These are phyloP conservation scores for Yarrowia sp. DNA, from an alignment of 805 yeast species.

Conservation along the genomic window DNA sequence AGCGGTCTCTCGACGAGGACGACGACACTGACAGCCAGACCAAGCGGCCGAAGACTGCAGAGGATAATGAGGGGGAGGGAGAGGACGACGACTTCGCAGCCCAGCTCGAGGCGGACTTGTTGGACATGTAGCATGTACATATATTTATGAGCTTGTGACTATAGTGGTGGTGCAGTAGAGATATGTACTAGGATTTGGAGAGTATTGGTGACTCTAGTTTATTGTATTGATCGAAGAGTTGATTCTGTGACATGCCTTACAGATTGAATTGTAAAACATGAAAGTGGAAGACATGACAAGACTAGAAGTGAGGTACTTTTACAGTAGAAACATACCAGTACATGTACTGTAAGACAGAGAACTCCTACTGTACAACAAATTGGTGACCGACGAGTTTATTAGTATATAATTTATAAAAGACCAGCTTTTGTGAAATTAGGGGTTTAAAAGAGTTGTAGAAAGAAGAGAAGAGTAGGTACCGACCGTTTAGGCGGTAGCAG, in stretches of 20 bases:
- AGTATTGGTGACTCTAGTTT: too few species aligned
- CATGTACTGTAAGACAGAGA: neutral
- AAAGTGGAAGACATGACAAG: too few species aligned
- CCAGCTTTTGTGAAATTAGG: slow-evolving; percentile 4
- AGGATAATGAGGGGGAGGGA: slow-evolving; percentile 22
- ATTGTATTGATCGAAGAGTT: too few species aligned
- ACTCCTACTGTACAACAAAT: neutral
- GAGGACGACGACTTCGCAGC: slow-evolving; percentile 34
- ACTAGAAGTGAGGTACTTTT: too few species aligned
- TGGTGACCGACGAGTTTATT: slow-evolving; percentile 14
- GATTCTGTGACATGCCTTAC: too few species aligned
- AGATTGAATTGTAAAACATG: too few species aligned
- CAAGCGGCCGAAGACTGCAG: slow-evolving; percentile 28
- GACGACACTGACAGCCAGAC: slow-evolving; percentile 14
- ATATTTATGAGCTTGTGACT: slow-evolving; percentile 4
- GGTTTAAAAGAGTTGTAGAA: neutral
- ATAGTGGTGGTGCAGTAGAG: too few species aligned
- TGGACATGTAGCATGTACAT: slow-evolving; percentile 24
- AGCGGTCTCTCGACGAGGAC: slow-evolving; percentile 26
- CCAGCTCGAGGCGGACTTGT: slow-evolving; percentile 21
- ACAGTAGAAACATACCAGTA: too few species aligned
- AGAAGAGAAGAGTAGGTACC: neutral
- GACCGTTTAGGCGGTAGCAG: slow-evolving; percentile 16
- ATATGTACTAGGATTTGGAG: too few species aligned
- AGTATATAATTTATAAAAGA: slow-evolving; percentile 22